These are phyloP conservation scores for Pythium phragmiticola DNA, from an alignment of 352 stramenopile genomes.

Conservation along the genomic window DNA sequence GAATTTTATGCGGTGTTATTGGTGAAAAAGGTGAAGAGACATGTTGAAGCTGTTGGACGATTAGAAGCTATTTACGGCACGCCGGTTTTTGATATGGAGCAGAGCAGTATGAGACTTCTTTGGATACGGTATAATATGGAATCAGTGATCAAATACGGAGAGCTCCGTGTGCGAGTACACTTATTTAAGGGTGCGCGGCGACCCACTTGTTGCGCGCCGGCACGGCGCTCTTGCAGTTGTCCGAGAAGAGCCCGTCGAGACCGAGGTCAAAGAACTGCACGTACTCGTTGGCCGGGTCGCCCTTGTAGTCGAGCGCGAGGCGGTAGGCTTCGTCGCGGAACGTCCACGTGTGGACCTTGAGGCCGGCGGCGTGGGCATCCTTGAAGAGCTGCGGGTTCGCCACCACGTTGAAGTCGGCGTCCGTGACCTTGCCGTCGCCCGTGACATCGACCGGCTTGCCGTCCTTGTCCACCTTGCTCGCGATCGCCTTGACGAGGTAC, in stretches of 20 bases:
- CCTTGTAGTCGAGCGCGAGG: conserved; percentile 64
- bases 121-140: not conserved
- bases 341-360: conserved; percentile 65
- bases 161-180: not conserved
- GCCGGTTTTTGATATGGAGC: not conserved
- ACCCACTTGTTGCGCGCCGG: conserved; percentile 28
- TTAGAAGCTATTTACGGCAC: not conserved
- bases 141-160: not conserved
- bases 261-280: conserved; percentile 61
- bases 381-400: conserved; percentile 42
- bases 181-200: conserved; percentile 18
- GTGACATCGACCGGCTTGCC: conserved; percentile 57
- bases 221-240: conserved; percentile 33
- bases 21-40: conserved; percentile 1
- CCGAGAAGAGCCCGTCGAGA: conserved; percentile 63
- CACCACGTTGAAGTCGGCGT: conserved; percentile 61
- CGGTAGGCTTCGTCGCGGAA: conserved; percentile 75
- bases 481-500: conserved; percentile 59
- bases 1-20: not conserved
- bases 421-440: conserved; percentile 55
- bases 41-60: conserved; percentile 7
- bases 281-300: conserved; percentile 63
- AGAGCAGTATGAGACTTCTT: too few species aligned
- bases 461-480: conserved; percentile 37
- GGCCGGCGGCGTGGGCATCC: conserved; percentile 48